phyloP scores from a whole-genome alignment of 1,139 yeast genomes.

The Petasospora rhodanensis region DNA sequence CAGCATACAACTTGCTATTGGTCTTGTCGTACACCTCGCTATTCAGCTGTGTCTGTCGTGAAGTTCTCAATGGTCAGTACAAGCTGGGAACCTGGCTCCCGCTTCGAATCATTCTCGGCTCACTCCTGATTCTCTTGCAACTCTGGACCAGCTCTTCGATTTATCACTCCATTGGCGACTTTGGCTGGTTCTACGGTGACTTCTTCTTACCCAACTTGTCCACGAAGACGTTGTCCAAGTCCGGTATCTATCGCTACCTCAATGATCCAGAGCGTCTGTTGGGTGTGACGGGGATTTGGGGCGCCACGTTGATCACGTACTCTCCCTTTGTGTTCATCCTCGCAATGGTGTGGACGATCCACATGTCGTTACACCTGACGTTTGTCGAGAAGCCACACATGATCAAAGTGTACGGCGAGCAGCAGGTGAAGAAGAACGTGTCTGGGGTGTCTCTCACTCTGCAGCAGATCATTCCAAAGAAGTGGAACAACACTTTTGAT shows the following conservation, averaged over 20 bases:
- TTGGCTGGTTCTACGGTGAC: constrained; percentile 91
- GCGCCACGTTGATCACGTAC: constrained; percentile 61
- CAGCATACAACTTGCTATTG: constrained; percentile 51
- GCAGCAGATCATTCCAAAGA: constrained; percentile 31
- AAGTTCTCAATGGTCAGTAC: constrained; percentile 30
- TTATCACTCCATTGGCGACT: constrained; percentile 71
- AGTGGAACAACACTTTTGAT: constrained; percentile 28
- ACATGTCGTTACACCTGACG: constrained; percentile 63
- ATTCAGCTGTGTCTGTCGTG: constrained; percentile 31
- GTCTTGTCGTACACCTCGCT: constrained; percentile 40
- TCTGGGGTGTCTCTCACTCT: constrained; percentile 49
- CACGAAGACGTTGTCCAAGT: constrained; percentile 51
- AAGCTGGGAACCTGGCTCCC: constrained; percentile 40
- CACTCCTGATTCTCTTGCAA: constrained; percentile 54
- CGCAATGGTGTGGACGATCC: constrained; percentile 65
- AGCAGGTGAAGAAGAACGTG: constrained; percentile 52
- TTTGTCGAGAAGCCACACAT: constrained; percentile 79
- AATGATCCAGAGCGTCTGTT: constrained; percentile 82
- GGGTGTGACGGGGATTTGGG: constrained; percentile 85
- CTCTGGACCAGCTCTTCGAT: constrained; percentile 71
- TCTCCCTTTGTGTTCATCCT: constrained; percentile 50
- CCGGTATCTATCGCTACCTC: constrained; percentile 80
- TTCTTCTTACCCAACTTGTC: constrained; percentile 63
- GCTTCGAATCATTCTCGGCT: constrained; percentile 57
- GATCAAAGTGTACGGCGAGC: constrained; percentile 72